A percentile compares a stretch with the other conserved stretches of the same genome.
Conservation (phyloP, 148 eudicot genomes). For the Rheum nobile region DNA sequence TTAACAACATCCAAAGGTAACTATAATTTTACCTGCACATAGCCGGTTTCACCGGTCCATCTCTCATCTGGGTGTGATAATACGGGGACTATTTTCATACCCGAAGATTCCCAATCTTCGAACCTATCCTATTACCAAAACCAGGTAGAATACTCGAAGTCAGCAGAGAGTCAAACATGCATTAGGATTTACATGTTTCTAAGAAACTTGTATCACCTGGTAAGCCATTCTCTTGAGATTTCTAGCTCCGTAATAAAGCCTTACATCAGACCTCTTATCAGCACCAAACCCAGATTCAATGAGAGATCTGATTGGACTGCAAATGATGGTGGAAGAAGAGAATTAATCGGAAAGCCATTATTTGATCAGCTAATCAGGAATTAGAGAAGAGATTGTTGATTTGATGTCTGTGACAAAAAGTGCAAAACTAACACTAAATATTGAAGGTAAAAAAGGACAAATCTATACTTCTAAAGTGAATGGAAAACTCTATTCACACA, state of each 20-base stretch:
- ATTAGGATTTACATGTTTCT: neutral
- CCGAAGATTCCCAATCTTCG: constrained; percentile 78
- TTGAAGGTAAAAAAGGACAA: neutral
- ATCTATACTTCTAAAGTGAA: neutral
- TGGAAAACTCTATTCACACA: neutral
- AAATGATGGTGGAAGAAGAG: constrained; percentile 12
- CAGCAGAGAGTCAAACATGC: neutral
- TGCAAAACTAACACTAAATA: neutral
- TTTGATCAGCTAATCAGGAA: neutral
- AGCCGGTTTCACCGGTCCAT: constrained; percentile 85
- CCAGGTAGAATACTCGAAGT: constrained; percentile 5
- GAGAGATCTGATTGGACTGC: constrained; percentile 87
- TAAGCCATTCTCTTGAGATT: constrained; percentile 93
- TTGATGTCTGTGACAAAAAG: neutral
- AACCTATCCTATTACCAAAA: constrained; percentile 64
- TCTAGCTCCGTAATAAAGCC: constrained; percentile 92
- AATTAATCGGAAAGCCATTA: neutral
- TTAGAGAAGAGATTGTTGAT: neutral
- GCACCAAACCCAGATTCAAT: constrained; percentile 80
- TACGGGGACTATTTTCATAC: constrained; percentile 71
- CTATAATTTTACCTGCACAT: constrained; percentile 56
- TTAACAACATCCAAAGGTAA: neutral
- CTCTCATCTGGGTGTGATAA: constrained; percentile 70
- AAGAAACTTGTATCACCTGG: constrained; percentile 39
- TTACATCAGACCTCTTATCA: constrained; percentile 73